These are phyloP conservation scores for Lasiosphaeriaceae sp. DNA, from an alignment of 495 filamentous ascomycete genomes.

Conservation along the genomic window DNA sequence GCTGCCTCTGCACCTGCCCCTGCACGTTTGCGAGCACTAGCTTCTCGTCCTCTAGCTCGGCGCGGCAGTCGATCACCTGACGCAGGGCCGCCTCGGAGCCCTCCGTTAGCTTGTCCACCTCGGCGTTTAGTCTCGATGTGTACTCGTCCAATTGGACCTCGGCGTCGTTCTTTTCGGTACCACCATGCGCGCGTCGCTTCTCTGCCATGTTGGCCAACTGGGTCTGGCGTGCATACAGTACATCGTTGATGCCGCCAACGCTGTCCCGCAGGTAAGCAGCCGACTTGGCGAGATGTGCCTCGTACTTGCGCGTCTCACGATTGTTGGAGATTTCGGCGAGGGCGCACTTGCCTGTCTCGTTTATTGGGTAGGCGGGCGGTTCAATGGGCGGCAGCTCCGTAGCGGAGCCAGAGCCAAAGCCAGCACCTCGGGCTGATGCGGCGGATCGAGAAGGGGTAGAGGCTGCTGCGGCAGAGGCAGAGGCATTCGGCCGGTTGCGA, in stretches of 20 bases:
- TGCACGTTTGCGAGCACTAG: constrained; percentile 36
- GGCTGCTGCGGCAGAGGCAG: not conserved
- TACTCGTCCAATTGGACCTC: constrained; percentile 38
- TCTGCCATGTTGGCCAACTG: constrained; percentile 32
- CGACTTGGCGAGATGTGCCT: constrained; percentile 35
- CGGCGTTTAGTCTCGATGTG: constrained; percentile 31
- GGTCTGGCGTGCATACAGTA: constrained; percentile 46
- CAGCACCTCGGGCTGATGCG: not conserved
- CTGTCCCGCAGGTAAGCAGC: constrained; percentile 31
- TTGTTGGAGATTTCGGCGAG: constrained; percentile 29
- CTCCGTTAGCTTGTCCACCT: constrained; percentile 35
- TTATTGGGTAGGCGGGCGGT: constrained; percentile 49
- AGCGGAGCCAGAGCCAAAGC: constrained; percentile 1
- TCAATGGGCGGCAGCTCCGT: constrained; percentile 56
- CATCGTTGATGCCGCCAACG: constrained; percentile 51
- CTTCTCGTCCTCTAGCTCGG: constrained; percentile 45
- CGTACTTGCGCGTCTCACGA: constrained; percentile 32
- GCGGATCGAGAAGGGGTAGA: not conserved
- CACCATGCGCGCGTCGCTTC: constrained; percentile 29
- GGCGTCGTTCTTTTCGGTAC: constrained; percentile 36
- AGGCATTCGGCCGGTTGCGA: constrained; percentile 3
- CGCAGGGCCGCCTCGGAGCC: constrained; percentile 41
- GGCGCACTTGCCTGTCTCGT: constrained; percentile 22
- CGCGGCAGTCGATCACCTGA: constrained; percentile 40
- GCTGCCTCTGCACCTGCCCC: constrained; percentile 45